These are phyloP conservation scores for Syzygium aqueum DNA, from an alignment of 345 rosid species.

Conservation along the genomic window DNA sequence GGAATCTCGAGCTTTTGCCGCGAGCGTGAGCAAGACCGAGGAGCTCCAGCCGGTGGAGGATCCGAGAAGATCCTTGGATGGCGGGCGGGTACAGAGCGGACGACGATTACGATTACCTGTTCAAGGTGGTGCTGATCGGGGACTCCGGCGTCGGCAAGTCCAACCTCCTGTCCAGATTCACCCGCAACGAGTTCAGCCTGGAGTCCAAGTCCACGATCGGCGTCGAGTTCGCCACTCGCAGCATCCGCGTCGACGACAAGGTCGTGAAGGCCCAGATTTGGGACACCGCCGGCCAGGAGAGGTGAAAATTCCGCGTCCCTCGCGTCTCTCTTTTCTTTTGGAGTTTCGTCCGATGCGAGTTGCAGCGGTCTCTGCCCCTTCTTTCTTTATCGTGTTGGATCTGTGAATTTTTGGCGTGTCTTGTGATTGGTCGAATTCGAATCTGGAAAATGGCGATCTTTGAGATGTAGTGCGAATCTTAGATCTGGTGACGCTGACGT, in stretches of 20 bases:
- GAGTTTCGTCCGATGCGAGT: background rate
- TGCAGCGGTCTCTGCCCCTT: background rate
- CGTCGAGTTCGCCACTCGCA: background rate
- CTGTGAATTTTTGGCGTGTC: background rate
- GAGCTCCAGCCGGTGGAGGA: background rate
- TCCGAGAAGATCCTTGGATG: background rate
- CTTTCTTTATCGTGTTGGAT: background rate
- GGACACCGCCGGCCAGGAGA: background rate
- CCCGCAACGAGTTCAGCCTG: background rate
- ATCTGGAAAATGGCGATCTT: background rate
- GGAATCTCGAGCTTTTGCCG: background rate
- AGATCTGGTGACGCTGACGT: background rate
- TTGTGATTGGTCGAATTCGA: background rate
- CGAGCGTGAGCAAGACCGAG: background rate
- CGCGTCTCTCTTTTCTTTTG: background rate
- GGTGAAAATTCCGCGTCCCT: background rate
- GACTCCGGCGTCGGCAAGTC: background rate
- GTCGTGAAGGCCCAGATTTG: background rate
- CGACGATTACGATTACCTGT: background rate
- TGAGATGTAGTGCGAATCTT: background rate
- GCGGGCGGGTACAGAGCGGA: background rate
- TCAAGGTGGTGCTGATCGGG: background rate
- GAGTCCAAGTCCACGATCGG: background rate
- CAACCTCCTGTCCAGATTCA: background rate
- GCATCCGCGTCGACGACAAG: background rate